Percentiles rank a stretch among this genome's conserved stretches.
Evolutionary conservation across 2,329 filamentous ascomycete genomes (phyloP).

Genomic region (Colletotrichum sublineola): DNA sequence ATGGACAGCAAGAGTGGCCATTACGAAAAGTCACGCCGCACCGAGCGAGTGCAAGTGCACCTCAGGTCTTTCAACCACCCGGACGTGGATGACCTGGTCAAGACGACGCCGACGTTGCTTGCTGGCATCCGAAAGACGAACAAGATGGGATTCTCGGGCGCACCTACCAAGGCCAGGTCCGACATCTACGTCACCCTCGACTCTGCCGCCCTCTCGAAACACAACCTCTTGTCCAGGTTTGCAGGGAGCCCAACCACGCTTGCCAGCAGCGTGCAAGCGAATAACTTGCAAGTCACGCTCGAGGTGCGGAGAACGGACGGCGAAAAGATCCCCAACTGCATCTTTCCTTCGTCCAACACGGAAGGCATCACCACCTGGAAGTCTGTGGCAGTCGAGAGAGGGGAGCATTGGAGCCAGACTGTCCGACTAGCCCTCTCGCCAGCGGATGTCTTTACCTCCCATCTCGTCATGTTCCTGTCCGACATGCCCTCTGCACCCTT

Average conservation of each 20-base stretch:
- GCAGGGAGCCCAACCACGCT: slow-evolving; percentile 82
- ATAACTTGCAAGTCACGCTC: slow-evolving; percentile 87
- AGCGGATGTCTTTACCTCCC: slow-evolving; percentile 83
- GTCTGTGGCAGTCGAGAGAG: slow-evolving; percentile 83
- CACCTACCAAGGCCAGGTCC: slow-evolving; percentile 87
- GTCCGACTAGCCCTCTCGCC: slow-evolving; percentile 84
- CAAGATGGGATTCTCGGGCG: slow-evolving; percentile 94
- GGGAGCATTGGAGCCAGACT: slow-evolving; percentile 89
- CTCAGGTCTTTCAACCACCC: slow-evolving; percentile 82
- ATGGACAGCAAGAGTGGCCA: slow-evolving; percentile 79
- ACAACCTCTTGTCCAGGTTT: slow-evolving; percentile 76
- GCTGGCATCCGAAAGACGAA: slow-evolving; percentile 84
- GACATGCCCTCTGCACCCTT: slow-evolving; percentile 91
- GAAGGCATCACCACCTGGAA: slow-evolving; percentile 87
- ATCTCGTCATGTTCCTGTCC: slow-evolving; percentile 90
- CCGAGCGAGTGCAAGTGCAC: slow-evolving; percentile 84
- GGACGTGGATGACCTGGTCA: slow-evolving; percentile 85
- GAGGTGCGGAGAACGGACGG: slow-evolving; percentile 87
- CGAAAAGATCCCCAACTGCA: slow-evolving; percentile 87
- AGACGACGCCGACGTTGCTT: slow-evolving; percentile 87
- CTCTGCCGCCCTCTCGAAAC: slow-evolving; percentile 82
- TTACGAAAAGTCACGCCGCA: slow-evolving; percentile 78
- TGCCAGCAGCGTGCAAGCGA: slow-evolving; percentile 71
- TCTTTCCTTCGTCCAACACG: slow-evolving; percentile 87
- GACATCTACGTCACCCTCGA: slow-evolving; percentile 95